Evolutionary conservation across 1,139 yeast genomes (phyloP), one percentile per base, ranked within the genome.

Genomic region (Geotrichum citri-aurantii): DNA sequence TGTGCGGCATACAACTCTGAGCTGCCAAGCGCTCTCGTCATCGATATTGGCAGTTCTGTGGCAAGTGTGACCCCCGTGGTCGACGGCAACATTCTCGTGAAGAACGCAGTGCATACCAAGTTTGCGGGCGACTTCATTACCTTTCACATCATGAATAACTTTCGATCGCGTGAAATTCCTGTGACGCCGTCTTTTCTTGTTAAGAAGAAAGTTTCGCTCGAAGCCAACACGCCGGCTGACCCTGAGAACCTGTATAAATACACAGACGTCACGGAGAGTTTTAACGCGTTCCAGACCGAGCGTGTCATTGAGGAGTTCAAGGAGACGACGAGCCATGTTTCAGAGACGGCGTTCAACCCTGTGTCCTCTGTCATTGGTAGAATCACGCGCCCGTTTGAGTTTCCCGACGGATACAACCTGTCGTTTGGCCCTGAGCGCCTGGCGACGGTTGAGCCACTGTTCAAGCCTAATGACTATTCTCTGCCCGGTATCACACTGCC

Each of bases 51-150:
- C 40, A 65, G 73, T 23, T 65, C 71, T 5, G 70, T 68, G 19
- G 68, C 85, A 24, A 84, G 92, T 60, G 96, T 88, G 3, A 86
- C 96, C 1, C 98, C 99, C 0, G 96, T 93, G 5, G 84, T 92
- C 58, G 99, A 95, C 73, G 99, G 99, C 17, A 62, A 65, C 19
- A 66, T 73, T 53, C 64, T 71, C 23, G 54, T 65, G 46, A 73
- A 73, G 61, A 73, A 75, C 14, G 69, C 69, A 2, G 64, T 66
- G 58, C 72, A 72, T 58, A 68, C 74, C 29, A 67, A 73, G 44
- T 71, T 70, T 61, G 80, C 78, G 8, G 80, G 80, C 11, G 79
- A 76, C 62, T 76, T 75, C 57, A 61, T 75, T 37, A 74, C 75
- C 59, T 66, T 66, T 14, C 77, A 74, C 62, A 65, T 75, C 24